Base-by-base conservation (phyloP, 768 basidiomycete species). In the Pisolithus albus region DNA sequence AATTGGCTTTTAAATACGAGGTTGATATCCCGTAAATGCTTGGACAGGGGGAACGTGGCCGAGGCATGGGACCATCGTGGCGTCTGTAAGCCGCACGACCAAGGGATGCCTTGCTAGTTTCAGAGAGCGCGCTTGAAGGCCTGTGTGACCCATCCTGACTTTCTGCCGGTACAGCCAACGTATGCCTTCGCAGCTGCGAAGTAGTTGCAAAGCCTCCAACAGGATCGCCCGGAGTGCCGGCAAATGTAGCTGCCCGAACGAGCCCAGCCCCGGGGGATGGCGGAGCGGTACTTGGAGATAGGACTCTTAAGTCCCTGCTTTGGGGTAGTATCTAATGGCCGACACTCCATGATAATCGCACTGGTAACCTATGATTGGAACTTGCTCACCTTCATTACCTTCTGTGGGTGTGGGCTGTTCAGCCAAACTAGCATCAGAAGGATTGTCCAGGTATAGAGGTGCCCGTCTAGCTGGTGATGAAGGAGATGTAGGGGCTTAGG, bases 21-120 rank as follows among this genome's bases (percentile, higher is more conserved):
- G 51, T 51, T 3, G 56, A 55, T 21, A 47, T 34, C 30, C 52
- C 55, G 32, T 53, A 53, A 21, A 56, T 36, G 21, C 55, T 56
- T 7, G 55, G 48, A 34, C 52, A 40, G 7, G 55, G 55, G 13
- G 55, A 56, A 21, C 44, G 55, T 26, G 56, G 56, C 18, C 56
- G 53, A 23, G 56, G 56, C 30, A 54, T 28, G 40, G 49, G 56
- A 24, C 56, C 56, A 41, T 57, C 56, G 30, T 57, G 56, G 18
- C 54, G 53, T 42, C 56, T 49, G 44, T 57, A 57, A 10, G 54
- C 42, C 21, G 50, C 43, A 41, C 56, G 53, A 21, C 53, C 56
- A 55, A 54, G 23, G 30, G 50, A 44, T 7, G 37, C 15, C 38
- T 46, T 52, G 38, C 46, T 47, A 30, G 46, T 42, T 26, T 47